phyloP scores from a whole-genome alignment of 495 filamentous ascomycete genomes.

The Penicillium verhagenii region DNA sequence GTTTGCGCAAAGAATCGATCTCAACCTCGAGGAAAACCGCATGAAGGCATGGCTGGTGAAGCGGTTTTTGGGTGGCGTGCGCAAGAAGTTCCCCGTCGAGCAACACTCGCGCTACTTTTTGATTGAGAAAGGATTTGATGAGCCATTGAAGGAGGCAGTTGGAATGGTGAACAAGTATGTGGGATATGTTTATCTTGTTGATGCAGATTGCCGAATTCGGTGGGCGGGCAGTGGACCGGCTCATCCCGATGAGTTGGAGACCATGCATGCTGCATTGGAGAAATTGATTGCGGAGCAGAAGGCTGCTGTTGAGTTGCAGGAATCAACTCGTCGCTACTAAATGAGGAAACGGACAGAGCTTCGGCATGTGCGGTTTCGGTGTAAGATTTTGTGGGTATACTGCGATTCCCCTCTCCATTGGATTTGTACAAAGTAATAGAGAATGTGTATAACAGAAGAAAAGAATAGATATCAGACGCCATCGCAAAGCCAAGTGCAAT shows the following conservation, averaged over 20 bases:
- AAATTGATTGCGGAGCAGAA: constrained; percentile 64
- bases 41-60: constrained; percentile 74
- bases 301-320: constrained; percentile 15
- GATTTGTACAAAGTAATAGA: constrained; percentile 33
- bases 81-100: constrained; percentile 51
- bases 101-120: constrained; percentile 79
- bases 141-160: constrained; percentile 71
- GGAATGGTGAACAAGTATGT: constrained; percentile 85
- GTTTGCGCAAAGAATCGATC: constrained; percentile 68
- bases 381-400: constrained; percentile 5
- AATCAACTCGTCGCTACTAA: background rate
- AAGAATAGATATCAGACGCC: constrained; percentile 15
- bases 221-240: constrained; percentile 92
- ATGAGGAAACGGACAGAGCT: background rate
- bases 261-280: constrained; percentile 64
- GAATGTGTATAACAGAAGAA: constrained; percentile 31
- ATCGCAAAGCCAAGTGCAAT: constrained; percentile 14
- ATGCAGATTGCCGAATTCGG: constrained; percentile 81
- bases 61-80: constrained; percentile 63
- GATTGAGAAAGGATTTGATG: constrained; percentile 71
- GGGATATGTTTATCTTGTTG: constrained; percentile 91
- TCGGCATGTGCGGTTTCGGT: background rate
- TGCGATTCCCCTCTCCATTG: constrained; percentile 19
- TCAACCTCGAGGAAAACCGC: constrained; percentile 82
- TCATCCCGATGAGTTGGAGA: constrained; percentile 64